Conservation (phyloP, 345 rosid genomes). For the Salix brachista region DNA sequence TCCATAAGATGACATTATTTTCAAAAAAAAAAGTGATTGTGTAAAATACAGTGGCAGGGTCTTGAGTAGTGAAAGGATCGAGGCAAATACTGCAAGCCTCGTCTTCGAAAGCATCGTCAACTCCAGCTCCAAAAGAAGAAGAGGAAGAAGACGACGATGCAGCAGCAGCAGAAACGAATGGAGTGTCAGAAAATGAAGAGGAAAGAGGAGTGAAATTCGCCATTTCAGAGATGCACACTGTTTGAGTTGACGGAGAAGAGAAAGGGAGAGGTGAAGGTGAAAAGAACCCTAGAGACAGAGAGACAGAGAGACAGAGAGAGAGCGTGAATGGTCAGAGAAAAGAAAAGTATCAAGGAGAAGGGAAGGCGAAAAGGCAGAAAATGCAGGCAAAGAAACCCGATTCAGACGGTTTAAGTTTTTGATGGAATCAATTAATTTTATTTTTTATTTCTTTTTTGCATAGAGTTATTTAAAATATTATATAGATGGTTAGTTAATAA, state of each 20-base stretch:
- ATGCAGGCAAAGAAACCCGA: constrained; percentile 20
- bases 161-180: constrained; percentile 3
- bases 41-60: constrained; percentile 60
- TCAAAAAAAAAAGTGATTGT: neutral
- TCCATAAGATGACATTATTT: too few species aligned
- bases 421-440: constrained; percentile 21
- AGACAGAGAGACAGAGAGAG: constrained; percentile 4
- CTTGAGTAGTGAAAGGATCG: constrained; percentile 59
- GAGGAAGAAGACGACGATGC: constrained; percentile 12
- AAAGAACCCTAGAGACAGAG: constrained; percentile 30
- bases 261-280: constrained; percentile 5
- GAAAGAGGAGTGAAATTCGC: constrained; percentile 26
- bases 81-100: constrained; percentile 91
- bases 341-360: constrained; percentile 17
- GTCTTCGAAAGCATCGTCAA: constrained; percentile 53
- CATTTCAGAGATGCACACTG: neutral
- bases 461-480: neutral
- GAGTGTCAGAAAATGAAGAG: constrained; percentile 19
- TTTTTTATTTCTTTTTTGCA: neutral
- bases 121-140: constrained; percentile 16
- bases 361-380: constrained; percentile 13
- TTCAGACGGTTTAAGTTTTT: constrained; percentile 32
- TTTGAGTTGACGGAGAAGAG: neutral
- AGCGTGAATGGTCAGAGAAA: constrained; percentile 44
- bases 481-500: neutral